Conservation (phyloP, 345 rosid species). For the Linum lewisii region DNA sequence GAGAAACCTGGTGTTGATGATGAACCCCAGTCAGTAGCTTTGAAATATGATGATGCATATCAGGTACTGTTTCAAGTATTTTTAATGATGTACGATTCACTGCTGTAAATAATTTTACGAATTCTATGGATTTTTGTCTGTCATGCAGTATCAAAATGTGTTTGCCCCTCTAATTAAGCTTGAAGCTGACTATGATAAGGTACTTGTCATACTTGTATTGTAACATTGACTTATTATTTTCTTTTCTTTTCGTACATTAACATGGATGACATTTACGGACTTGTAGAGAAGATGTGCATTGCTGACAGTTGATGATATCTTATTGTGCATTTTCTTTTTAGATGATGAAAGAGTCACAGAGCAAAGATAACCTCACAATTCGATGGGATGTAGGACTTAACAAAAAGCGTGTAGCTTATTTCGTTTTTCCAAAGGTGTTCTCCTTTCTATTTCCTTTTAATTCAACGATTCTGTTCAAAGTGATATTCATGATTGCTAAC, state of each 20-base stretch:
- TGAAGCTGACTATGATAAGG: constrained; percentile 99
- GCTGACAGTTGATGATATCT: constrained; percentile 5
- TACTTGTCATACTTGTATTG: constrained; percentile 20
- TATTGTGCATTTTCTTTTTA: constrained; percentile 24
- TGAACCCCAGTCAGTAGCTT: constrained; percentile 92
- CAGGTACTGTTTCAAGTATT: constrained; percentile 40
- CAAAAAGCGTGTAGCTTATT: constrained; percentile 93
- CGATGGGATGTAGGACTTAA: constrained; percentile 98
- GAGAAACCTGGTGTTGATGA: constrained; percentile 99
- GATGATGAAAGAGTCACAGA: constrained; percentile 99
- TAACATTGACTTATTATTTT: not conserved
- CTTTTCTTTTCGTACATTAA: not conserved
- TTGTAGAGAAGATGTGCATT: too few relatives aligned
- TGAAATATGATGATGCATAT: constrained; percentile 98
- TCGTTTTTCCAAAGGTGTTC: constrained; percentile 88
- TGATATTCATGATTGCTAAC: constrained; percentile 14
- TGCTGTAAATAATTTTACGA: constrained; percentile 8
- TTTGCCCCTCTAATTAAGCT: constrained; percentile 99
- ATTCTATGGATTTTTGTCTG: constrained; percentile 9
- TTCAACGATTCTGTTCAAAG: not conserved
- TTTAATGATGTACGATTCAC: constrained; percentile 5
- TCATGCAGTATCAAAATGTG: constrained; percentile 95
- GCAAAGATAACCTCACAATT: constrained; percentile 91
- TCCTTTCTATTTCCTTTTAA: constrained; percentile 4
- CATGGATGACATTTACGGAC: too few relatives aligned